These are phyloP conservation scores for Entoloma clypeatum DNA, from an alignment of 1,284 basidiomycete genomes.

Conservation along the genomic window DNA sequence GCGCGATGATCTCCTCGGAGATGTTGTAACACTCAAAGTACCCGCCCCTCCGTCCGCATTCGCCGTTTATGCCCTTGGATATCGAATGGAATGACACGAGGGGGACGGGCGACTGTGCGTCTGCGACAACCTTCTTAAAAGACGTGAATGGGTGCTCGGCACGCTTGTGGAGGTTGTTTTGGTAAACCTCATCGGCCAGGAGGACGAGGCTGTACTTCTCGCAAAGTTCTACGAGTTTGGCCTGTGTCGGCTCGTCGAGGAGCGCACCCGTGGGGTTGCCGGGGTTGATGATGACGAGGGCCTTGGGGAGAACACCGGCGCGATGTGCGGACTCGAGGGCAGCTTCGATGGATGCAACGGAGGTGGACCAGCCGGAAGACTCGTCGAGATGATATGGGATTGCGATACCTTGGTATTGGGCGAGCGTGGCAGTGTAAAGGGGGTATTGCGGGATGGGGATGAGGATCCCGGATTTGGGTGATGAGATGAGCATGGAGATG, in stretches of 20 bases:
- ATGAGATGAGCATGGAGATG: conserved; percentile 76
- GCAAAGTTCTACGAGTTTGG: conserved; percentile 74
- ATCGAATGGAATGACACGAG: conserved; percentile 95
- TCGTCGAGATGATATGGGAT: conserved; percentile 92
- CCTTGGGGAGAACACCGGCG: conserved; percentile 68
- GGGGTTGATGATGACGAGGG: conserved; percentile 93
- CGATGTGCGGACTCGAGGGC: conserved; percentile 66
- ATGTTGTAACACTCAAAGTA: conserved; percentile 92
- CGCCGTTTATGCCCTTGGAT: conserved; percentile 91
- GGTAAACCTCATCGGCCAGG: conserved; percentile 95
- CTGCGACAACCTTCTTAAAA: conserved; percentile 83
- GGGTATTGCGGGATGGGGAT: conserved; percentile 99
- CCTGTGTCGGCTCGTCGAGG: conserved; percentile 69
- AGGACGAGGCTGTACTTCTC: conserved; percentile 84
- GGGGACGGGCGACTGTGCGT: conserved; percentile 62
- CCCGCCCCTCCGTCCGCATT: conserved; percentile 91
- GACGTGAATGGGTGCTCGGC: conserved; percentile 76
- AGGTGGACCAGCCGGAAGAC: conserved; percentile 81
- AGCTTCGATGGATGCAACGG: conserved; percentile 62
- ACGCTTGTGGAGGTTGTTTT: conserved; percentile 80
- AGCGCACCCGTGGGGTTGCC: conserved; percentile 93
- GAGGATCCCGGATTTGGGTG: conserved; percentile 70
- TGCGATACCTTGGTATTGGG: conserved; percentile 77
- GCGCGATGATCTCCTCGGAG: conserved; percentile 67
- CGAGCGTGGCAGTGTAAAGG: conserved; percentile 92